Evolutionary conservation across 805 yeast genomes (phyloP).

Genomic region (Sungouiozyma intestinalis): DNA sequence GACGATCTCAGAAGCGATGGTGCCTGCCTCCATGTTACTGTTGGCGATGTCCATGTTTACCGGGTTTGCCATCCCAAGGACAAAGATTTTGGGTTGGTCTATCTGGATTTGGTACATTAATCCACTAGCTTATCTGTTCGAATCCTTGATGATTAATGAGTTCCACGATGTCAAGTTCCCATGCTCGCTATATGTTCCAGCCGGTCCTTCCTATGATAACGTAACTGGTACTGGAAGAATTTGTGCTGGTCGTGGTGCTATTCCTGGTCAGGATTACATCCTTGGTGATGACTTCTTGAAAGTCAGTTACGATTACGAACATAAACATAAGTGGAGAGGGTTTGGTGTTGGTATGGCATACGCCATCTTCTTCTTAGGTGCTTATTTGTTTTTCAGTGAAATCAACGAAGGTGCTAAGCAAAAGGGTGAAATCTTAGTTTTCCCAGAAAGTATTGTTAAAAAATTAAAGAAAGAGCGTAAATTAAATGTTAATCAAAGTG

Average conservation of each 20-base stretch:
- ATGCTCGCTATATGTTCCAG: conserved; percentile 42
- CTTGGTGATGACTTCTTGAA: conserved; percentile 42
- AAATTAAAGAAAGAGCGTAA: conserved; percentile 35
- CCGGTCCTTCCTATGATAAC: conserved; percentile 34
- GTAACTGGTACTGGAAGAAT: conserved; percentile 30
- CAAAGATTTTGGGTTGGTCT: conserved; percentile 52
- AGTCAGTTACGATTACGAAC: conserved; percentile 35
- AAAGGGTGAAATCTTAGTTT: conserved; percentile 62
- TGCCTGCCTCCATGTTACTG: conserved; percentile 46
- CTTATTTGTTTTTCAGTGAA: conserved; percentile 48
- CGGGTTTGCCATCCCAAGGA: conserved; percentile 50
- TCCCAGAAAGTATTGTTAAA: conserved; percentile 39
- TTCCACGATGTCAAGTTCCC: conserved; percentile 36
- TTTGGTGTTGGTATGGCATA: conserved; percentile 53
- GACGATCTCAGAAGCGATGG: conserved; percentile 45
- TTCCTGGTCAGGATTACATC: conserved; percentile 40
- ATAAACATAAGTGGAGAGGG: conserved; percentile 51
- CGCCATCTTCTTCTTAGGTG: conserved; percentile 40
- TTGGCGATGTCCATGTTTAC: conserved; percentile 40
- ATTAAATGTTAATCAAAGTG: conserved; percentile 14
- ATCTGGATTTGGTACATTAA: conserved; percentile 54
- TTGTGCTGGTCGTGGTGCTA: conserved; percentile 49
- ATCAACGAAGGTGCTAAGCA: conserved; percentile 51
- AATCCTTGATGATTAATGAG: conserved; percentile 49
- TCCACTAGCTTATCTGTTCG: conserved; percentile 50